Base-by-base conservation (phyloP, 768 basidiomycete species). In the Xanthoconium purpureum region DNA sequence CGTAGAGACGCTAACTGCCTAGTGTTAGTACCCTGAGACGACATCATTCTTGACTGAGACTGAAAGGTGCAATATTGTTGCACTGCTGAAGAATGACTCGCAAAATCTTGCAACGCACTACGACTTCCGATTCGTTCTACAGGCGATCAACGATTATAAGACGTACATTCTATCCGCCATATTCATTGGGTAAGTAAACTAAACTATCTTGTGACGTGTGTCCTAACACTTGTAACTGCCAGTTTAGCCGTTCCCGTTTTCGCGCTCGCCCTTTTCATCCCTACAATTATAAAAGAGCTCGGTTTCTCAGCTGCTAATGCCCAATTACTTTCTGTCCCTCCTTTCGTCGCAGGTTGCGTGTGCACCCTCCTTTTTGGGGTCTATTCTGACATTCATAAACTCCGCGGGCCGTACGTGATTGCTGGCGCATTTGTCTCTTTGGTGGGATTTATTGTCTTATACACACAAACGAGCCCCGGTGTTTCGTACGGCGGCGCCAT, bases 391-490 rank as follows among this genome's bases (percentile, higher is more conserved):
- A 74, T 69, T 53, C 60, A 60, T 74, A 29, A 71, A 66, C 6
- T 75, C 64, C 49, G 79, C 70, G 82, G 82, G 4, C 80, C 80
- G 3, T 82, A 79, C 57, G 66, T 84, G 52, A 72, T 84, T 17
- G 69, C 65, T 8, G 68, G 76, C 7, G 69, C 72, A 35, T 40
- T 74, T 3, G 67, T 82, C 3, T 75, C 80, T 0, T 63, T 84
- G 47, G 68, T 81, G 12, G 84, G 83, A 17, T 84, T 78, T 54
- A 73, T 82, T 53, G 54, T 84, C n/a, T 63, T 81, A 28, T 80
- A 80, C 51, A 70, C 71, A 12, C 66, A 66, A 49, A 56, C 50
- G 3, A 40, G 28, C 24, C 29, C 67, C 3, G 52, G 52, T 12
- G 36, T 49, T 35, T 71, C 70, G 5, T 84, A 84, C 57, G 66